Conservation (phyloP, 805 yeast genomes). For the Pichia nanzhaoensis region DNA sequence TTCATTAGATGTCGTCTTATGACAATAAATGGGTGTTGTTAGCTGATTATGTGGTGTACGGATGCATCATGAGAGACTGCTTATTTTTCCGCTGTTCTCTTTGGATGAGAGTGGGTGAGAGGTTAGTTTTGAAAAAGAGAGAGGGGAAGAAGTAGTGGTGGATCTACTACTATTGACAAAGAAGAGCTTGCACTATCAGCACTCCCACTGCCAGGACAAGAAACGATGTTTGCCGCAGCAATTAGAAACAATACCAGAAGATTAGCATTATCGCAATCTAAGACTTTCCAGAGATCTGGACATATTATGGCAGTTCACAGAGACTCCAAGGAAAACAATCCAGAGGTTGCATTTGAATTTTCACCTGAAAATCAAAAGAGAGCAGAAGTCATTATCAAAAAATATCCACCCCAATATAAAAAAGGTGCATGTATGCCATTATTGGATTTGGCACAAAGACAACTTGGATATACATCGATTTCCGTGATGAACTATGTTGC, state of each 20-base stretch:
- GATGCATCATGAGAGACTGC: background rate
- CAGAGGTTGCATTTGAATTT: conserved; percentile 66
- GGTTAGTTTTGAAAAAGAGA: background rate
- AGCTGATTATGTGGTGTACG: background rate
- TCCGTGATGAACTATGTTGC: conserved; percentile 90
- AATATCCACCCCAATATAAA: conserved; percentile 81
- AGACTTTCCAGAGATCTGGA: conserved; percentile 19
- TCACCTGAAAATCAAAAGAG: conserved; percentile 53
- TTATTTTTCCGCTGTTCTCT: background rate
- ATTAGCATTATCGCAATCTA: background rate
- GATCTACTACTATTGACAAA: too few species aligned
- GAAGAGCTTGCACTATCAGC: too few species aligned
- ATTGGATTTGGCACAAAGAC: conserved; percentile 82
- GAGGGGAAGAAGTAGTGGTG: conserved; percentile 3
- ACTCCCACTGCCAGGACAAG: too few species aligned
- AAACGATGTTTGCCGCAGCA: conserved; percentile 1
- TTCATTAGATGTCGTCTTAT: too few species aligned
- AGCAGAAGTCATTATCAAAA: conserved; percentile 68
- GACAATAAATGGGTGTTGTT: too few species aligned
- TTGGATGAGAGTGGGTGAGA: too few species aligned
- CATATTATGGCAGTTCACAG: conserved; percentile 57
- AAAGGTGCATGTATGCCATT: conserved; percentile 87
- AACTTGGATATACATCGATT: conserved; percentile 77
- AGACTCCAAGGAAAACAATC: conserved; percentile 62
- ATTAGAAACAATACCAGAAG: conserved; percentile 9